Conservation (phyloP, 2,329 filamentous ascomycete genomes). For the Teratosphaeria pseudoeucalypti region DNA sequence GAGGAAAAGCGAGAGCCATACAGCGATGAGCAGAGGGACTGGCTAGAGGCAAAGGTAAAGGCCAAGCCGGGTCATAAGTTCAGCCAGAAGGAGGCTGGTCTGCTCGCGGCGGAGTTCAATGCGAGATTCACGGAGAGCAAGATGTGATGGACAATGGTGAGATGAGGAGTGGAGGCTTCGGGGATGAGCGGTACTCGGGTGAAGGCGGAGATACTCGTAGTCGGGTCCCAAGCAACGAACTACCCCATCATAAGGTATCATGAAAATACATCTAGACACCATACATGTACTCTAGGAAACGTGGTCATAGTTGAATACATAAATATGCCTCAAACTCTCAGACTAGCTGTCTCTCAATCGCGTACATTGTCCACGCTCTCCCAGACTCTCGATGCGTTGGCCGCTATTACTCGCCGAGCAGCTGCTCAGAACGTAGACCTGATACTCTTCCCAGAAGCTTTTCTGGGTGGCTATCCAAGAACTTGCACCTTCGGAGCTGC, state of each 20-base stretch:
- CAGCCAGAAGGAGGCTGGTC: not conserved
- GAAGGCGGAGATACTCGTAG: not conserved
- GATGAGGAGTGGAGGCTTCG: not conserved
- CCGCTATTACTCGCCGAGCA: conserved; percentile 53
- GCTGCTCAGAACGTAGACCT: conserved; percentile 52
- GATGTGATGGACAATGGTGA: not conserved
- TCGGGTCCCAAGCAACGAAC: not conserved
- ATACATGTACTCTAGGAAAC: not conserved
- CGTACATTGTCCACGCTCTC: conserved; percentile 37
- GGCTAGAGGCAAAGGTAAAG: not conserved
- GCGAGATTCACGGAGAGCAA: not conserved
- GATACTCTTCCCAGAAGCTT: conserved; percentile 84
- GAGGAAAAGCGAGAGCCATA: not conserved
- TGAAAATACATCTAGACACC: too few relatives aligned
- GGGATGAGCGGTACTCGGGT: not conserved
- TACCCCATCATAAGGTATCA: too few relatives aligned
- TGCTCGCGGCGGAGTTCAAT: not conserved
- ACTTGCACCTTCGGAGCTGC: conserved; percentile 66
- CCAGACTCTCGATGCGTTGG: conserved; percentile 57
- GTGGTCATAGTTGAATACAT: not conserved
- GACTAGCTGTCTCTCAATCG: conserved; percentile 40
- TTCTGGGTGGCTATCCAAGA: conserved; percentile 82
- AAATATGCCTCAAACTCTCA: conserved; percentile 18
- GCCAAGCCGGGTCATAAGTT: not conserved
- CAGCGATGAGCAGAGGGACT: not conserved